Base-by-base conservation (phyloP, 1,284 basidiomycete species). In the Fomes fomentarius region DNA sequence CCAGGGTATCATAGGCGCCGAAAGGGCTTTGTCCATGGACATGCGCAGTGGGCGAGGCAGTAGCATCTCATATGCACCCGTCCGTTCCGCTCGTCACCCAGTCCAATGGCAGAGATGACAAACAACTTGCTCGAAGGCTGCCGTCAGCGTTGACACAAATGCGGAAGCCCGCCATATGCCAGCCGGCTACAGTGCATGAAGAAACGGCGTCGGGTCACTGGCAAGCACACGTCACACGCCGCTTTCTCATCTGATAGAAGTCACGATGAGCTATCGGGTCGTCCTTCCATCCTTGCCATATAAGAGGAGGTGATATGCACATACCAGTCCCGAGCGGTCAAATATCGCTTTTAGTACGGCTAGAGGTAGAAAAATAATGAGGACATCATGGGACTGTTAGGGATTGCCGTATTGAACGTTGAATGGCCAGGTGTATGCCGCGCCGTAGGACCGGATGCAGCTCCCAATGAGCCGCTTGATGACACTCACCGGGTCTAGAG, bases 31-130 rank as follows among this genome's bases (percentile, higher is more conserved):
- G 39, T 30, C 28, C 24, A n/a, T 11, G 43, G 38, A 28, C 51
- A 52, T 47, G 51, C 31, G 35, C 45, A 52, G 17, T 19, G 31
- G 37, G 50, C 26, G 43, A 52, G 43, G 50, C 40, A 30, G 30
- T 35, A 30, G 40, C 50, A 38, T 33, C 38, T 22, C n/a, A n/a
- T n/a, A n/a, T n/a, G n/a, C n/a, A n/a, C n/a, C n/a, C n/a, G n/a
- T n/a, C n/a, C n/a, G n/a, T n/a, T n/a, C n/a, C n/a, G n/a, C n/a
- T n/a, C n/a, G n/a, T n/a, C n/a, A n/a, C n/a, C n/a, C n/a, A n/a
- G n/a, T n/a, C n/a, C n/a, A n/a, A n/a, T n/a, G n/a, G n/a, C n/a
- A n/a, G n/a, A n/a, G 40, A 43, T 43, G 19, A 25, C 34, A 8
- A 21, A 31, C 33, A 14, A 30, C 31, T 31, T 46, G n/a, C 10